These are phyloP conservation scores for Hylodesmum podocarpum DNA, from an alignment of 306 rosid genomes.

Conservation along the genomic window DNA sequence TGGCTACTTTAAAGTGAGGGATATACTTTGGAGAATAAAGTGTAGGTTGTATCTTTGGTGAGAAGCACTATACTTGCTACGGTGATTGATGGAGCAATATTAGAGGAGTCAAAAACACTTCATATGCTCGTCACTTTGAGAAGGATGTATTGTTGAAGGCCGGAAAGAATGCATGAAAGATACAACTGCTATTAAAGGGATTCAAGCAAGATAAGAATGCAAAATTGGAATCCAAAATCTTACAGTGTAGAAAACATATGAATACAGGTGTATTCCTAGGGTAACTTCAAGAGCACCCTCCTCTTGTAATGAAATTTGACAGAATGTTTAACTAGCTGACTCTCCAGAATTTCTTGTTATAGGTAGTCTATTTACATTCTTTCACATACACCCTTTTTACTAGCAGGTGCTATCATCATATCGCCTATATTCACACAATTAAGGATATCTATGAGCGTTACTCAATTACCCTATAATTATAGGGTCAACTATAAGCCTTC, in stretches of 20 bases:
- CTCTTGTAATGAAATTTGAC: neutral
- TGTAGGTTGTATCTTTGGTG: neutral
- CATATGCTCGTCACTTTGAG: neutral
- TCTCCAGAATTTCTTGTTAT: neutral
- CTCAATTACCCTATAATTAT: neutral
- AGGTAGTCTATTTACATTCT: neutral
- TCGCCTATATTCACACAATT: neutral
- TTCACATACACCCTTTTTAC: neutral
- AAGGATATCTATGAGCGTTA: neutral
- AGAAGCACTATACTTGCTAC: neutral
- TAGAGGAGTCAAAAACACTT: neutral
- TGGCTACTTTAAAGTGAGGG: neutral
- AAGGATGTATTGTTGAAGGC: neutral
- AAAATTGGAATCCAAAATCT: neutral
- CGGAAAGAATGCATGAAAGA: neutral
- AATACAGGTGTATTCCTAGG: neutral
- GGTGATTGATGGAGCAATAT: no score
- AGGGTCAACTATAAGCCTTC: neutral
- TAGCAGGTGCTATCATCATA: neutral
- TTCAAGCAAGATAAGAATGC: neutral
- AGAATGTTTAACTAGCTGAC: neutral
- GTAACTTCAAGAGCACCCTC: neutral
- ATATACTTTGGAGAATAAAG: neutral
- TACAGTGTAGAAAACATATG: neutral
- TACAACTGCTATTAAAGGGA: neutral